Evolutionary conservation across 768 basidiomycete species (phyloP).

Genomic region (Rhodotorula babjevae): DNA sequence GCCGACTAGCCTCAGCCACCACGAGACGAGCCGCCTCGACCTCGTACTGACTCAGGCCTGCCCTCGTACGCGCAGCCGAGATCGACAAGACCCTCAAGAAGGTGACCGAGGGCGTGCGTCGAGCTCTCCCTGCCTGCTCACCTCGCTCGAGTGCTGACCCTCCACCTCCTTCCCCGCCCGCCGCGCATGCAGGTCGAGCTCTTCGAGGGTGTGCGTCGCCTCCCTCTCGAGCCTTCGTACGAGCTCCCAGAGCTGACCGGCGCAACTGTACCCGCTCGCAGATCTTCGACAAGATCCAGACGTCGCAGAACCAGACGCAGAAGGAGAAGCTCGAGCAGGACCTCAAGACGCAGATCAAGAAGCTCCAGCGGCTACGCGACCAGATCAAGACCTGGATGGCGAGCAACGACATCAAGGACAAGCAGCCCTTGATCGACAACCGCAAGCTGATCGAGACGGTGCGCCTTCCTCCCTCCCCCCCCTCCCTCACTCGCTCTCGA

Average conservation of each 20-base stretch:
- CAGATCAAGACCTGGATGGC: conserved; percentile 95
- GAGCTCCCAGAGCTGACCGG: too few relatives aligned
- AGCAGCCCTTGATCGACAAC: conserved; percentile 83
- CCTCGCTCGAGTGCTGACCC: background rate
- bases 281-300: conserved; percentile 98
- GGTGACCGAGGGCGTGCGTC: conserved; percentile 72
- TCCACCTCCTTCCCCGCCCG: background rate
- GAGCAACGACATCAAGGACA: conserved; percentile 98
- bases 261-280: conserved; percentile 25
- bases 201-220: conserved; percentile 45
- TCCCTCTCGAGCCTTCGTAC: too few relatives aligned
- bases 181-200: conserved; percentile 42
- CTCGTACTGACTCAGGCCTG: background rate
- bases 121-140: background rate
- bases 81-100: conserved; percentile 98
- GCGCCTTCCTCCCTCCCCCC: conserved; percentile 31
- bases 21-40: background rate
- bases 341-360: conserved; percentile 98
- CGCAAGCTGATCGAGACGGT: conserved; percentile 95
- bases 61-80: conserved; percentile 62
- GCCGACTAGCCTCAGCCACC: background rate
- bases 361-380: conserved; percentile 73
- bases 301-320: conserved; percentile 90
- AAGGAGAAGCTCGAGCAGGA: conserved; percentile 94
- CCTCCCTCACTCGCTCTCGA: background rate